Evolutionary conservation across 768 basidiomycete species (phyloP), one percentile per base, ranked within the genome.

Genomic region (Scleroderma citrinum): DNA sequence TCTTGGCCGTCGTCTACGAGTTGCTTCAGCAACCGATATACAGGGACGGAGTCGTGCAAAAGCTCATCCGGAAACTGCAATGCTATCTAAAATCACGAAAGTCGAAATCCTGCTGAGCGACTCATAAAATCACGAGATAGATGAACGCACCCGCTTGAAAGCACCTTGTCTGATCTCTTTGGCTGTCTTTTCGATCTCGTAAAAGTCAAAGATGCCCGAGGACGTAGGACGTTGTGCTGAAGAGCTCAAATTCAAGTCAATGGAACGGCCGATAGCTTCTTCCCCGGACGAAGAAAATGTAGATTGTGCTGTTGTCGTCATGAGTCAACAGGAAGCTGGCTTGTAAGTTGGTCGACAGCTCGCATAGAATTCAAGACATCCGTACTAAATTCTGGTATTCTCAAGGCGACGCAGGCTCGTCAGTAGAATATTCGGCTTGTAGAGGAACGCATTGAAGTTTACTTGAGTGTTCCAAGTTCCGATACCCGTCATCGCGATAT

Each of bases 41-140:
- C 83, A 2, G 83, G 82, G 14, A 97, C 93, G 1, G 92, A 92
- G 56, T 88, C 83, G 26, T 80, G 80, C 12, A 99, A 69, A 19
- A 97, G 78, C 62, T 95, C 90, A 64, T 99, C 96, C 0, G 96
- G 95, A 57, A 98, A 97, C 66, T 98, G 96, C 11, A 99, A 76
- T 0, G 91, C 91, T 44, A 93, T 79, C 86, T 92, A 58, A 29
- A 6, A 42, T 21, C 14, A 29, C 14, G 7, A 14, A 42, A 7
- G 21, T 21, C 31, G 13, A 31, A 37, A 24, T 19, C 20, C 44
- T 24, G 13, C 30, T 56, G 40, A 53, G 16, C 46, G 21, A 45
- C 24, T 17, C 29, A 20, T 31, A 20, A 44, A 51, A 21, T 17
- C 26, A 40, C 20, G 7, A 23, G 26, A 2, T 31, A 10, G 13